Evolutionary conservation across 495 filamentous ascomycete species (phyloP).

Genomic region (Daldinia childiae): DNA sequence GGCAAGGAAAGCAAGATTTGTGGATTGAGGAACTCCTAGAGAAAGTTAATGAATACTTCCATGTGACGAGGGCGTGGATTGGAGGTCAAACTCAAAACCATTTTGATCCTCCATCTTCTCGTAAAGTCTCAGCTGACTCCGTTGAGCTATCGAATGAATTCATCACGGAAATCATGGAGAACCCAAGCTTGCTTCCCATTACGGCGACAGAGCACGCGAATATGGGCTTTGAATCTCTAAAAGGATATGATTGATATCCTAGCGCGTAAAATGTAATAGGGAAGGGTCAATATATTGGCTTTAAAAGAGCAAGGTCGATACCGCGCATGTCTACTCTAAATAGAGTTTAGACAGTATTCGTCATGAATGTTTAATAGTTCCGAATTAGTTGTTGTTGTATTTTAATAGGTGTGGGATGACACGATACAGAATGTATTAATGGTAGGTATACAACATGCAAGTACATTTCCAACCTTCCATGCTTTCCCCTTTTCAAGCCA

Average conservation of each 20-base stretch:
- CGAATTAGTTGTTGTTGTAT: too few relatives aligned
- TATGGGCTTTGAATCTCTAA: constrained; percentile 6
- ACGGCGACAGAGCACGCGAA: neutral
- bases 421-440: too few relatives aligned
- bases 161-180: constrained; percentile 17
- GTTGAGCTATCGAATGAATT: constrained; percentile 26
- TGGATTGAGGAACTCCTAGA: constrained; percentile 10
- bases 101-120: neutral
- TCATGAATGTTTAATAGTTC: too few relatives aligned
- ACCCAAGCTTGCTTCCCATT: neutral
- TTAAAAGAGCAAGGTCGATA: neutral
- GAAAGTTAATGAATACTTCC: neutral
- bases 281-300: neutral
- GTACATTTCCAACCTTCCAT: too few relatives aligned
- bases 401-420: too few relatives aligned
- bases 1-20: constrained; percentile 5
- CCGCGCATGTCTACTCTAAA: neutral
- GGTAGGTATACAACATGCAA: too few relatives aligned
- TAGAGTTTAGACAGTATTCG: too few relatives aligned
- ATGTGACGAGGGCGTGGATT: neutral
- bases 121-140: constrained; percentile 14
- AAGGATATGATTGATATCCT: neutral
- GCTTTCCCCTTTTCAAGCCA: too few relatives aligned
- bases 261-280: neutral
- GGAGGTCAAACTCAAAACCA: constrained; percentile 2